Conservation (phyloP, 2,329 filamentous ascomycete species). For the Fusarium sacchari region DNA sequence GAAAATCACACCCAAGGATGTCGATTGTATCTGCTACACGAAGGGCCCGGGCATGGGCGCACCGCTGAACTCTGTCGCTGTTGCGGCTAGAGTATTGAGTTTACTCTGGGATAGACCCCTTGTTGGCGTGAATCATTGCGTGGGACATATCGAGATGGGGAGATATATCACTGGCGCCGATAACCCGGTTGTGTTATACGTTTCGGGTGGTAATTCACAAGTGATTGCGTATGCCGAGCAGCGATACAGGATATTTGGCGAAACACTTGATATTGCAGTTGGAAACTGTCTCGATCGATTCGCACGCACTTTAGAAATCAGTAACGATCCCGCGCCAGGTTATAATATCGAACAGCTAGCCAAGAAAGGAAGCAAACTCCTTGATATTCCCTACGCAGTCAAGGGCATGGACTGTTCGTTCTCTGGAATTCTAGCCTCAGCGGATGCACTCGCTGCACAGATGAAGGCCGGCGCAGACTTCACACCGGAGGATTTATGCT, state of each 20-base stretch:
- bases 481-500: conserved; percentile 88
- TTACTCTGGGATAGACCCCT: conserved; percentile 90
- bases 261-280: conserved; percentile 96
- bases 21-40: conserved; percentile 96
- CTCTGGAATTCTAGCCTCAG: conserved; percentile 85
- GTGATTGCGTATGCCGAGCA: conserved; percentile 96
- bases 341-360: conserved; percentile 99
- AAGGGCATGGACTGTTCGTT: conserved; percentile 99
- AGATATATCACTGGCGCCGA: conserved; percentile 87
- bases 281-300: conserved; percentile 98
- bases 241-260: conserved; percentile 96
- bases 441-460: conserved; percentile 81
- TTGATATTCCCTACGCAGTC: conserved; percentile 94
- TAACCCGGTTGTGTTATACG: conserved; percentile 95
- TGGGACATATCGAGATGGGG: conserved; percentile 99
- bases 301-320: conserved; percentile 87
- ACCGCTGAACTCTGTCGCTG: conserved; percentile 84
- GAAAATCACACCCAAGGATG: conserved; percentile 66
- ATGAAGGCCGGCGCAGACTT: conserved; percentile 67
- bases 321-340: conserved; percentile 94
- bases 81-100: conserved; percentile 83
- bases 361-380: conserved; percentile 73
- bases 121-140: conserved; percentile 96
- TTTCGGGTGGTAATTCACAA: conserved; percentile 95
- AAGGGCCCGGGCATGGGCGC: conserved; percentile 97